Evolutionary conservation across 495 filamentous ascomycete species (phyloP).

Genomic region (Penicillium coffeae): DNA sequence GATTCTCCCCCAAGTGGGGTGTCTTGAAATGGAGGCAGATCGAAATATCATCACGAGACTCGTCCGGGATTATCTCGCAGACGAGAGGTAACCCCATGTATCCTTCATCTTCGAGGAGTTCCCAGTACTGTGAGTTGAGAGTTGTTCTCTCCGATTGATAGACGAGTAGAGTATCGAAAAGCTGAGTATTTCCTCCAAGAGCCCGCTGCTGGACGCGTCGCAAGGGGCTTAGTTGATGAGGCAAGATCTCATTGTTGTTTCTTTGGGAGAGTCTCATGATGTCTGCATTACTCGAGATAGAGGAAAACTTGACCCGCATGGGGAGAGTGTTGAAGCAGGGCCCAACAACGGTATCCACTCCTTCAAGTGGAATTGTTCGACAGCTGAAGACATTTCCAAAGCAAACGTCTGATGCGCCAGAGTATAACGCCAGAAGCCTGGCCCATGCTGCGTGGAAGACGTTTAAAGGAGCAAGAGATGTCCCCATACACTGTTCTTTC

Average conservation of each 20-base stretch:
- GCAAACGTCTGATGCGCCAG: conserved; percentile 60
- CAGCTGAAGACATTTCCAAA: conserved; percentile 80
- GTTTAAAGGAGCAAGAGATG: conserved; percentile 59
- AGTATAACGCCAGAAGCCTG: conserved; percentile 48
- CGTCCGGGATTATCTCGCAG: conserved; percentile 60
- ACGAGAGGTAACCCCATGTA: conserved; percentile 75
- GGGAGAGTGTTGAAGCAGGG: conserved; percentile 87
- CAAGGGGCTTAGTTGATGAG: conserved; percentile 66
- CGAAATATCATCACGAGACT: conserved; percentile 32
- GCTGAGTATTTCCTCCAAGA: conserved; percentile 41
- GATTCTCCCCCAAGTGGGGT: conserved; percentile 35
- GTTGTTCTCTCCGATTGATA: conserved; percentile 53
- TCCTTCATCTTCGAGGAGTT: conserved; percentile 60
- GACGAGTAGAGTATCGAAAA: conserved; percentile 77
- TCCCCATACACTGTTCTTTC: conserved; percentile 40
- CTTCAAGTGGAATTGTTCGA: conserved; percentile 58
- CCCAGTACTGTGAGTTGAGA: conserved; percentile 61
- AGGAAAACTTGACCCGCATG: conserved; percentile 52
- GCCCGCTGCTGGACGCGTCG: conserved; percentile 46
- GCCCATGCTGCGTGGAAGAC: conserved; percentile 69
- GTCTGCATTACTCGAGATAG: conserved; percentile 42
- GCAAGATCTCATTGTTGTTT: conserved; percentile 53
- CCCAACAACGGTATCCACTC: conserved; percentile 64
- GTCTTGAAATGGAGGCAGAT: conserved; percentile 26
- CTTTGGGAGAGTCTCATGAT: conserved; percentile 50